Evolutionary conservation across 495 filamentous ascomycete genomes (phyloP).

Genomic region (Chaetomium cochliodes): DNA sequence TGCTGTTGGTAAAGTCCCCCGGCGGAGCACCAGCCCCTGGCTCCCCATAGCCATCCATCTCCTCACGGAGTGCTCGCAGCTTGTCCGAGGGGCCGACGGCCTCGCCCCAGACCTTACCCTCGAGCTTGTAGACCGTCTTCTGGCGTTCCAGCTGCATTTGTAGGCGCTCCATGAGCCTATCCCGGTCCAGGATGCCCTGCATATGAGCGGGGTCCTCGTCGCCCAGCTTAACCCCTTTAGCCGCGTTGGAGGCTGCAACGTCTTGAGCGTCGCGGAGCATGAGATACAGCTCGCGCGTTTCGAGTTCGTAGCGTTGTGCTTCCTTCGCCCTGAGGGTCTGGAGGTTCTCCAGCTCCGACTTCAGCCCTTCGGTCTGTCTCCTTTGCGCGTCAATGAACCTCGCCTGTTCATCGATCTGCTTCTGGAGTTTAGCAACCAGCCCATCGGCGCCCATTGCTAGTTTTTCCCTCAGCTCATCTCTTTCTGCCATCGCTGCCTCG

Average conservation of each 20-base stretch:
- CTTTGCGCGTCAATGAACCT: constrained; percentile 84
- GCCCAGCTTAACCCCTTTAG: constrained; percentile 60
- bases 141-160: constrained; percentile 94
- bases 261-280: constrained; percentile 99
- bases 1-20: constrained; percentile 51
- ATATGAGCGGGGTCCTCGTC: constrained; percentile 71
- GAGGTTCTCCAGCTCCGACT: constrained; percentile 83
- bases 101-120: constrained; percentile 91
- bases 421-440: constrained; percentile 87
- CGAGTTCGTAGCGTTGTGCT: constrained; percentile 89
- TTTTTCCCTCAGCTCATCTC: constrained; percentile 93
- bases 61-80: constrained; percentile 84
- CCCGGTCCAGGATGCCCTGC: constrained; percentile 89
- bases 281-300: constrained; percentile 93
- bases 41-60: constrained; percentile 74
- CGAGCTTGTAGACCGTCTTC: constrained; percentile 97
- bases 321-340: constrained; percentile 87
- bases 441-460: constrained; percentile 92
- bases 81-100: constrained; percentile 81
- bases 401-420: constrained; percentile 87
- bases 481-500: constrained; percentile 90
- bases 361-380: constrained; percentile 80
- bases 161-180: constrained; percentile 84
- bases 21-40: constrained; percentile 29
- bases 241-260: constrained; percentile 81